Percentiles rank a stretch among this genome's conserved stretches.
These are phyloP conservation scores for Septoria petroselini DNA, from an alignment of 2,329 filamentous ascomycete species.

Conservation along the genomic window DNA sequence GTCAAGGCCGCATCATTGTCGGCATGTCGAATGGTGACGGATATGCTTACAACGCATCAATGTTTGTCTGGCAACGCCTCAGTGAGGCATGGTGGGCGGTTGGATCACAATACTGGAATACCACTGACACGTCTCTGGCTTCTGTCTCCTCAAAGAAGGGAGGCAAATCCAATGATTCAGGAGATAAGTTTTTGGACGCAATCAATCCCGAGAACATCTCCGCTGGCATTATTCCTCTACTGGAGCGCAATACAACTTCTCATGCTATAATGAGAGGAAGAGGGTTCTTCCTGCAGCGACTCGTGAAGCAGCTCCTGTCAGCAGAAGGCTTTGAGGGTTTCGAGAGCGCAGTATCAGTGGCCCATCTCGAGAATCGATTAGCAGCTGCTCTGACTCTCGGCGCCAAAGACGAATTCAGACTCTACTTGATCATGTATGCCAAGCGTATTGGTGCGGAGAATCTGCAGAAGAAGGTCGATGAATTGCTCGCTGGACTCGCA, in stretches of 20 bases:
- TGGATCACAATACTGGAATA: constrained; percentile 98
- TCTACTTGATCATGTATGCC: constrained; percentile 97
- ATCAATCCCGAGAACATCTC: constrained; percentile 64
- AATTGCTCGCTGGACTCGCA: constrained; percentile 77
- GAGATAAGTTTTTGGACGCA: constrained; percentile 49
- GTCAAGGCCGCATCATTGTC: constrained; percentile 79
- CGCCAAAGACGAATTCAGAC: constrained; percentile 84
- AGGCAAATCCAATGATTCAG: constrained; percentile 17
- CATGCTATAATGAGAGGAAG: constrained; percentile 89
- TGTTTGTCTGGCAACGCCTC: constrained; percentile 93
- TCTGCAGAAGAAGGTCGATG: constrained; percentile 82
- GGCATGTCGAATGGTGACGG: constrained; percentile 93
- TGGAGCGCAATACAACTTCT: constrained; percentile 92
- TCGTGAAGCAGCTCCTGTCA: constrained; percentile 84
- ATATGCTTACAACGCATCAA: constrained; percentile 78
- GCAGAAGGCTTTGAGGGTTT: constrained; percentile 90
- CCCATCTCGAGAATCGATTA: constrained; percentile 90
- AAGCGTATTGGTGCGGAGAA: constrained; percentile 92
- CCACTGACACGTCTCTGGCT: constrained; percentile 83
- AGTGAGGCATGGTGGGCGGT: constrained; percentile 98
- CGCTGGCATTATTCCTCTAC: constrained; percentile 84
- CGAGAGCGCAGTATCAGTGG: constrained; percentile 86
- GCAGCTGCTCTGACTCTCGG: constrained; percentile 82
- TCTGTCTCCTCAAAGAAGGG: constrained; percentile 62
- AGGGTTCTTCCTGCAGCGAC: constrained; percentile 83